Evolutionary conservation across 169 alveolate genomes (phyloP).

Genomic region (Amoebophrya sp.): DNA sequence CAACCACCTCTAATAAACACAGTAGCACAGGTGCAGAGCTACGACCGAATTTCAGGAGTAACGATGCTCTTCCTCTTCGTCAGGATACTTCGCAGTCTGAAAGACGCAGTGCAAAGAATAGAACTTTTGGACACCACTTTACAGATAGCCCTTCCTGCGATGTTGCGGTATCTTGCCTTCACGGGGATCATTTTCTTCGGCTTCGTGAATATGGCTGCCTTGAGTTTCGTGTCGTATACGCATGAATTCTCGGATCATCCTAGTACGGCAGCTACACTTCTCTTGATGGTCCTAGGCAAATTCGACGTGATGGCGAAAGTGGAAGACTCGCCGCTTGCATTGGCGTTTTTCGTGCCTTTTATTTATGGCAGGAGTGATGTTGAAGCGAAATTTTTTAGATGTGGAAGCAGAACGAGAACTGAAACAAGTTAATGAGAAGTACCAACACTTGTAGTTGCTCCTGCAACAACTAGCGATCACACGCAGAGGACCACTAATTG

Average conservation of each 20-base stretch:
- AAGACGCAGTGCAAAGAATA: background rate
- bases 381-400: too few relatives aligned
- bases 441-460: too few relatives aligned
- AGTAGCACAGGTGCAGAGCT: background rate
- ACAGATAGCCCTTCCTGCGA: background rate
- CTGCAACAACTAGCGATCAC: too few relatives aligned
- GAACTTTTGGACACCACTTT: background rate
- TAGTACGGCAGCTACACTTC: background rate
- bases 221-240: background rate
- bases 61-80: background rate
- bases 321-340: background rate
- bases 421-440: too few relatives aligned
- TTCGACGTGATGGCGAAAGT: background rate
- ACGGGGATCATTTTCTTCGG: background rate
- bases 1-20: background rate
- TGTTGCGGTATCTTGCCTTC: background rate
- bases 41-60: background rate
- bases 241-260: background rate
- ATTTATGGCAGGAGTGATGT: too few relatives aligned
- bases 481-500: too few relatives aligned
- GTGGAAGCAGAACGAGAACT: too few relatives aligned
- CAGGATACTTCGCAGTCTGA: background rate
- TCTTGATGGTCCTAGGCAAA: background rate
- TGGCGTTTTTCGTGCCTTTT: background rate
- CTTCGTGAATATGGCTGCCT: background rate